Conservation (phyloP, 2,329 filamentous ascomycete species). For the Orbilia oligospora region DNA sequence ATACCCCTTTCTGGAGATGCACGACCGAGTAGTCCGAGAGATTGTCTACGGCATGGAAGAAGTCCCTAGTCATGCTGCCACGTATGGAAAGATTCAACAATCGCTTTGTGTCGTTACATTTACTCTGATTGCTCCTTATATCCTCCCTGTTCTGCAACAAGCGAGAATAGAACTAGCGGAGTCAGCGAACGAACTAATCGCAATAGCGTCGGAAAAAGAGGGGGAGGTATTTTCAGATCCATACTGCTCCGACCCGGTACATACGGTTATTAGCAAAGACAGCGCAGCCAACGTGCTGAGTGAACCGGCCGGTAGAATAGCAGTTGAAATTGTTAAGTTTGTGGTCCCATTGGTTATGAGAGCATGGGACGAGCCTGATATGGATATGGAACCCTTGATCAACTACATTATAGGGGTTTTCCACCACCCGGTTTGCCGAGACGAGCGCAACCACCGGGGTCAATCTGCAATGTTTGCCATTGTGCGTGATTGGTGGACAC, state of each 20-base stretch:
- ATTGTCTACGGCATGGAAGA: constrained; percentile 85
- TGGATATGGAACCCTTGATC: constrained; percentile 85
- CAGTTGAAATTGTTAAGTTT: constrained; percentile 84
- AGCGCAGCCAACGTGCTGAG: constrained; percentile 92
- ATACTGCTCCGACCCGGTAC: constrained; percentile 82
- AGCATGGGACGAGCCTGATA: constrained; percentile 89
- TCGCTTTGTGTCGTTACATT: constrained; percentile 92
- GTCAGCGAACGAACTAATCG: constrained; percentile 55
- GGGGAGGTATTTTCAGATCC: constrained; percentile 74
- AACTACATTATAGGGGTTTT: constrained; percentile 86
- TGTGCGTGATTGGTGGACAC: constrained; percentile 84
- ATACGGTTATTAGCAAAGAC: constrained; percentile 96
- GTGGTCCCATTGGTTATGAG: constrained; percentile 82
- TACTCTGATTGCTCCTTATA: constrained; percentile 87
- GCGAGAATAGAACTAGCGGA: constrained; percentile 53
- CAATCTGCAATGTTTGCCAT: constrained; percentile 91
- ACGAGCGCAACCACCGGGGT: constrained; percentile 79
- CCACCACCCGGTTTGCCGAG: constrained; percentile 88
- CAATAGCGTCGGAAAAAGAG: constrained; percentile 38
- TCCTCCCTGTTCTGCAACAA: constrained; percentile 74
- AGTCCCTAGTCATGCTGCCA: constrained; percentile 75
- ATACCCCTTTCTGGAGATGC: constrained; percentile 90
- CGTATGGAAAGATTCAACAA: constrained; percentile 81
- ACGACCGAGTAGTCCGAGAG: constrained; percentile 85
- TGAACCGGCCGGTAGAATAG: constrained; percentile 87